Evolutionary conservation across 345 rosid genomes (phyloP).

Genomic region (Noccaea caerulescens): DNA sequence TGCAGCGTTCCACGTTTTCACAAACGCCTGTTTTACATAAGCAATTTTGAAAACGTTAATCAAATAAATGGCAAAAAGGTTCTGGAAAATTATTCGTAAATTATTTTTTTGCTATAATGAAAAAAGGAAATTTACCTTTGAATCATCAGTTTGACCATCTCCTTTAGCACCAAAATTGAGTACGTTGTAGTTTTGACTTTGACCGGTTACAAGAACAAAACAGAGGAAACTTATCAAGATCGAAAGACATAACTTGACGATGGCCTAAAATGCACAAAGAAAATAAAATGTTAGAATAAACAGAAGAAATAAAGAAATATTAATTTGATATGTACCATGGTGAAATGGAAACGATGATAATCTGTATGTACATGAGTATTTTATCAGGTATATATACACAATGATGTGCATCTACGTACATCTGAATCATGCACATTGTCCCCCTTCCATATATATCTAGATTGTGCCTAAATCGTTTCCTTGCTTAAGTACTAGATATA

Average conservation of each 20-base stretch:
- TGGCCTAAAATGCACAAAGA: too few species aligned
- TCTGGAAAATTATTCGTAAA: too few species aligned
- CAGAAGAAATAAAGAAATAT: neutral
- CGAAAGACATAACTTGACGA: neutral
- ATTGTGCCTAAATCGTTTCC: neutral
- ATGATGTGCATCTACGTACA: neutral
- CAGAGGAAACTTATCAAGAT: constrained; percentile 2
- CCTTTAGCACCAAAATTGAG: constrained; percentile 27
- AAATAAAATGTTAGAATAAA: constrained; percentile 13
- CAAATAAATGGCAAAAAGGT: too few species aligned
- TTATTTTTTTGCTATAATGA: too few species aligned
- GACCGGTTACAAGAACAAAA: constrained; percentile 17
- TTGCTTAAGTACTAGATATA: neutral
- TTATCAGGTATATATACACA: neutral
- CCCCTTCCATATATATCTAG: neutral
- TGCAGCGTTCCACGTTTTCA: too few species aligned
- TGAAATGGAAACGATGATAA: neutral
- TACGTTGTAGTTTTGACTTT: constrained; percentile 29
- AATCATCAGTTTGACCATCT: constrained; percentile 35
- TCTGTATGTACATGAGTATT: neutral
- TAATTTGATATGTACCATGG: constrained; percentile 24
- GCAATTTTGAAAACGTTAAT: too few species aligned
- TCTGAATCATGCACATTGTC: constrained; percentile 5
- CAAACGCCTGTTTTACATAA: too few species aligned
- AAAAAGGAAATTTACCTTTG: neutral